Conservation (phyloP, 2,329 filamentous ascomycete genomes). For the Xylariaceae sp. region DNA sequence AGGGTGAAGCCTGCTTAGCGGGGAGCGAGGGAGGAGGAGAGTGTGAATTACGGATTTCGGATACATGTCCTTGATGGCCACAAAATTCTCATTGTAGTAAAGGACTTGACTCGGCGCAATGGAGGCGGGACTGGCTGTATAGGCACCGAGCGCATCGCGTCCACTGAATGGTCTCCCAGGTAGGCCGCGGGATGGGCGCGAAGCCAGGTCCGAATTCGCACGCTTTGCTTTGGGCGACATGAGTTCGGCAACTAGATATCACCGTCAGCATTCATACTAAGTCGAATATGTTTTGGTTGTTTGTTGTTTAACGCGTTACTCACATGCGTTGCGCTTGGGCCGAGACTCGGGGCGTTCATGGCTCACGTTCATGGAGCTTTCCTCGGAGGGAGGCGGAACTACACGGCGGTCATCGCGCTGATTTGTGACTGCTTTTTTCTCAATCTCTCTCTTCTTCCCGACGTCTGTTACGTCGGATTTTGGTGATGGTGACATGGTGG, state of each 20-base stretch:
- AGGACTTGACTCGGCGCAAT: slow-evolving; percentile 57
- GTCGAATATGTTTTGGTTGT: neutral
- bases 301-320: slow-evolving; percentile 10
- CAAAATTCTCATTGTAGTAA: slow-evolving; percentile 62
- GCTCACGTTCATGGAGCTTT: slow-evolving; percentile 18
- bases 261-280: slow-evolving; percentile 3
- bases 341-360: slow-evolving; percentile 7
- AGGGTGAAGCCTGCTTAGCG: slow-evolving; percentile 61
- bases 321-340: slow-evolving; percentile 40
- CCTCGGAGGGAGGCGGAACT: slow-evolving; percentile 30
- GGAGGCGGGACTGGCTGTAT: slow-evolving; percentile 58
- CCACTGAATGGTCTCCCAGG: slow-evolving; percentile 33
- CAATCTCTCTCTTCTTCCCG: slow-evolving; percentile 38
- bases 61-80: slow-evolving; percentile 75
- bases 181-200: slow-evolving; percentile 18
- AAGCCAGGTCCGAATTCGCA: slow-evolving; percentile 21
- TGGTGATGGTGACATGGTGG: slow-evolving; percentile 19
- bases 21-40: slow-evolving; percentile 72
- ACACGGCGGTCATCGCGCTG: slow-evolving; percentile 15
- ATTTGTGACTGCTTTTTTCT: too few species aligned
- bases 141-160: slow-evolving; percentile 59
- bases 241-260: slow-evolving; percentile 42
- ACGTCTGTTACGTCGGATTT: slow-evolving; percentile 35
- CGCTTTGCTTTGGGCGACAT: slow-evolving; percentile 47
- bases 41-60: slow-evolving; percentile 83